These are phyloP conservation scores for Aspergillus hiratsukae DNA, from an alignment of 2,329 filamentous ascomycete species.

Conservation along the genomic window DNA sequence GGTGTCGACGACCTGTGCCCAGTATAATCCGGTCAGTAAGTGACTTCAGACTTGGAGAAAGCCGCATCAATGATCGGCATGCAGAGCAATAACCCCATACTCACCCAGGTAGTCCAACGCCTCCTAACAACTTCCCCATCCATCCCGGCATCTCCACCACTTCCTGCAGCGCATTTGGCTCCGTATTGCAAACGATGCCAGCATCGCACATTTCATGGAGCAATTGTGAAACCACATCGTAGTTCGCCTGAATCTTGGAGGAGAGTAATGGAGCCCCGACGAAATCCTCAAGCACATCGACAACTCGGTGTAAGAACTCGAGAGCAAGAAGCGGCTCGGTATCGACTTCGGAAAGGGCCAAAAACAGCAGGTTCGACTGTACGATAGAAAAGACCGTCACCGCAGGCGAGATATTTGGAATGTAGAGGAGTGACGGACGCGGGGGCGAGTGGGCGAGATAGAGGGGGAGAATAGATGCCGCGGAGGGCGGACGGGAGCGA, in stretches of 20 bases:
- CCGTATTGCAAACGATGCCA: conserved; percentile 81
- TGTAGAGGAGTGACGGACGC: conserved; percentile 79
- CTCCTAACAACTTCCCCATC: conserved; percentile 82
- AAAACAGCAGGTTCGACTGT: conserved; percentile 83
- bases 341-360: conserved; percentile 80
- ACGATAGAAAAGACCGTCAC: conserved; percentile 82
- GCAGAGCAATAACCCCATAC: conserved; percentile 4
- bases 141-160: conserved; percentile 87
- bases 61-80: not conserved
- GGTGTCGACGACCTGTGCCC: conserved; percentile 34
- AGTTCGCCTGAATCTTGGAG: conserved; percentile 80
- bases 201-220: conserved; percentile 95
- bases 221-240: conserved; percentile 90
- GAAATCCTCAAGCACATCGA: conserved; percentile 93
- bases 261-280: conserved; percentile 81
- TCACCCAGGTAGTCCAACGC: conserved; percentile 76
- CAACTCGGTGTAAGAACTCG: conserved; percentile 88
- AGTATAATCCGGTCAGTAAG: not conserved
- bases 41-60: not conserved
- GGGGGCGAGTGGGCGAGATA: conserved; percentile 79
- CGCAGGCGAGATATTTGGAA: conserved; percentile 75
- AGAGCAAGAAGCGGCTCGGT: conserved; percentile 84
- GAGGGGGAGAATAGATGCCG: conserved; percentile 72
- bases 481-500: conserved; percentile 72
- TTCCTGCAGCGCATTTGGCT: conserved; percentile 87